These are phyloP conservation scores for Pisolithus tinctorius DNA, from an alignment of 768 basidiomycete species.

Conservation along the genomic window DNA sequence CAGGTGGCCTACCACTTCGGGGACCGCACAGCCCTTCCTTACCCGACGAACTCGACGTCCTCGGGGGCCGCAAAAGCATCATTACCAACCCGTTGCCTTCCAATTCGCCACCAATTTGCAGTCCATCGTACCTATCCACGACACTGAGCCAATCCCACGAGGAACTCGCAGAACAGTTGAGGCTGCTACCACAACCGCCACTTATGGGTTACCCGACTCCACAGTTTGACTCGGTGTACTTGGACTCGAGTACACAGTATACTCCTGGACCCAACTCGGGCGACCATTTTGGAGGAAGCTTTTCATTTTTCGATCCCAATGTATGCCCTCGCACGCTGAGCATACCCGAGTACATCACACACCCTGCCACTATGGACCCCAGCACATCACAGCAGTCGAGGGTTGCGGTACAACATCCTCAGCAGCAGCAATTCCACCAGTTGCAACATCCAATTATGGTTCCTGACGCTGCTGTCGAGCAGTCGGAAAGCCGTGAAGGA, in stretches of 20 bases:
- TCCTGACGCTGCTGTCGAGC: neutral
- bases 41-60: conserved; percentile 32
- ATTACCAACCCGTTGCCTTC: conserved; percentile 24
- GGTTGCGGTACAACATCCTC: neutral
- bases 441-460: neutral
- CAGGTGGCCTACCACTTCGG: conserved; percentile 12
- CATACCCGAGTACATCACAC: neutral
- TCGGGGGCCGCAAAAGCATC: conserved; percentile 32
- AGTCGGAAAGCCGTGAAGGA: conserved; percentile 28
- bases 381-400: neutral
- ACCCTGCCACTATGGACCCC: neutral
- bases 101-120: conserved; percentile 21
- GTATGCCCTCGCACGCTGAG: neutral
- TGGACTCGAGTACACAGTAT: neutral
- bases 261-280: neutral
- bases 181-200: neutral
- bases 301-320: neutral
- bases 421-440: conserved; percentile 2
- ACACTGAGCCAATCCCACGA: conserved; percentile 11
- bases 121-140: conserved; percentile 7
- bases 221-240: neutral
- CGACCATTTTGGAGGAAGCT: neutral
- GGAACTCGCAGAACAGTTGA: neutral
- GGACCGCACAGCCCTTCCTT: conserved; percentile 2
- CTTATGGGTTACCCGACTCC: neutral